A percentile compares a stretch with the other conserved stretches of the same genome.
Evolutionary conservation across 2,329 filamentous ascomycete genomes (phyloP).

Genomic region (Stemphylium beticola): DNA sequence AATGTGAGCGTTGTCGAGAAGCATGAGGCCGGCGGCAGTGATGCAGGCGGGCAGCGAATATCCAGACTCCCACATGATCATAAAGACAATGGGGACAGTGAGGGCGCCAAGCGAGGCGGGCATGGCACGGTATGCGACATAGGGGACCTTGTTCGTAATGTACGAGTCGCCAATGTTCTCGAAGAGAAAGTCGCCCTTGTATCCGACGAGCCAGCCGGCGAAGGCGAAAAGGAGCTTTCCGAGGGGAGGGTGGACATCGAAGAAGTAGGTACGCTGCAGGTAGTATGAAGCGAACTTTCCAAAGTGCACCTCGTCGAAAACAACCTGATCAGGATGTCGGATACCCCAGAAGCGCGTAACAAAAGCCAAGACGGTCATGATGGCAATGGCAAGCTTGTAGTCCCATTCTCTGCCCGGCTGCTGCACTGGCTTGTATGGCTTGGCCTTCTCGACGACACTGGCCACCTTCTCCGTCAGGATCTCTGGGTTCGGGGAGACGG

Average conservation of each 20-base stretch:
- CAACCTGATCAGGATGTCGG: conserved; percentile 91
- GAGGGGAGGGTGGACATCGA: conserved; percentile 98
- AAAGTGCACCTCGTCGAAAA: conserved; percentile 99
- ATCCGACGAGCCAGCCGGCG: conserved; percentile 96
- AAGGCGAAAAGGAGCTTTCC: conserved; percentile 97
- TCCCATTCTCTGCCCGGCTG: conserved; percentile 71
- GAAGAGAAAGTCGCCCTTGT: conserved; percentile 96
- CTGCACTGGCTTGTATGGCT: conserved; percentile 41
- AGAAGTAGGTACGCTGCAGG: conserved; percentile 97
- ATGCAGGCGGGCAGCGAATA: conserved; percentile 94
- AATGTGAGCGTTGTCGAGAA: conserved; percentile 97
- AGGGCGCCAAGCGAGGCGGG: conserved; percentile 90
- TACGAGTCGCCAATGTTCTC: conserved; percentile 99
- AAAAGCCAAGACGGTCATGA: conserved; percentile 86
- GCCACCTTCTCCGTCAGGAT: conserved; percentile 36
- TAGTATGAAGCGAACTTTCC: conserved; percentile 84
- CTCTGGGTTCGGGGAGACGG: conserved; percentile 46
- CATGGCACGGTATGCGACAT: conserved; percentile 92
- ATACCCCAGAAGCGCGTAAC: conserved; percentile 95
- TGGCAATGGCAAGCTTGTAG: conserved; percentile 76
- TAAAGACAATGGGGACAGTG: conserved; percentile 90
- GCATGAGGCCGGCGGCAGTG: conserved; percentile 81
- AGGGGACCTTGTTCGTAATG: conserved; percentile 94
- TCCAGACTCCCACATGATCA: conserved; percentile 99
- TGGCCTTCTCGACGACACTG: conserved; percentile 39